Evolutionary conservation across 495 filamentous ascomycete genomes (phyloP).

Genomic region (Penicillium dipodomyicola): DNA sequence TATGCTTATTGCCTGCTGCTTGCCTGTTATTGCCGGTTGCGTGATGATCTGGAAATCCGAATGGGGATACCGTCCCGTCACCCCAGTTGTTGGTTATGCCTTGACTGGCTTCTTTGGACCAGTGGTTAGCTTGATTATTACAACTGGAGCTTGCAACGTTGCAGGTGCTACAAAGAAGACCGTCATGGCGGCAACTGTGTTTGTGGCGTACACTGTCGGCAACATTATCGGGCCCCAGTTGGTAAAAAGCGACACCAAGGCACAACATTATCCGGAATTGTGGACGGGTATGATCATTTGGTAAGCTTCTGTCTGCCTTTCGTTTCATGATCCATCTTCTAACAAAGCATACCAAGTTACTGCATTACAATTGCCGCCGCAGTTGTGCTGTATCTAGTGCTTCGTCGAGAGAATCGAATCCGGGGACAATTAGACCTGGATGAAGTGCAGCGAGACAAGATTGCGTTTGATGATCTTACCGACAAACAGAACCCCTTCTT

Average conservation of each 20-base stretch:
- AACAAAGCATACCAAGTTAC: constrained; percentile 47
- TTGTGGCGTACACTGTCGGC: constrained; percentile 71
- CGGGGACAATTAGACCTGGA: constrained; percentile 48
- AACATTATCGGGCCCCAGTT: constrained; percentile 73
- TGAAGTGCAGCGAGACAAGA: constrained; percentile 58
- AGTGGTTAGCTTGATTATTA: constrained; percentile 63
- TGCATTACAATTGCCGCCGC: constrained; percentile 63
- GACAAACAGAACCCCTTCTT: constrained; percentile 76
- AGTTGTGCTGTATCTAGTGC: constrained; percentile 52
- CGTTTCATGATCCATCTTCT: background rate
- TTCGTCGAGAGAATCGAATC: constrained; percentile 56
- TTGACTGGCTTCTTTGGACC: constrained; percentile 70
- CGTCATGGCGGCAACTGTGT: constrained; percentile 67
- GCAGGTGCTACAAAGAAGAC: constrained; percentile 78
- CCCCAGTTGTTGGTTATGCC: constrained; percentile 66
- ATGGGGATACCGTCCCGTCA: constrained; percentile 61
- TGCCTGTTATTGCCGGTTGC: constrained; percentile 72
- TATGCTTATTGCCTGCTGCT: constrained; percentile 60
- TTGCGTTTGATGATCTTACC: constrained; percentile 71
- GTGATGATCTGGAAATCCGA: constrained; percentile 70
- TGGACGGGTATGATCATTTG: constrained; percentile 72
- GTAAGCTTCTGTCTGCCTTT: constrained; percentile 36
- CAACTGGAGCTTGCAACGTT: constrained; percentile 67
- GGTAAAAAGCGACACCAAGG: constrained; percentile 58
- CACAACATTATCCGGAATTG: constrained; percentile 64